Conservation (phyloP, 805 yeast genomes). For the Kodamaea hsintzibuensis region DNA sequence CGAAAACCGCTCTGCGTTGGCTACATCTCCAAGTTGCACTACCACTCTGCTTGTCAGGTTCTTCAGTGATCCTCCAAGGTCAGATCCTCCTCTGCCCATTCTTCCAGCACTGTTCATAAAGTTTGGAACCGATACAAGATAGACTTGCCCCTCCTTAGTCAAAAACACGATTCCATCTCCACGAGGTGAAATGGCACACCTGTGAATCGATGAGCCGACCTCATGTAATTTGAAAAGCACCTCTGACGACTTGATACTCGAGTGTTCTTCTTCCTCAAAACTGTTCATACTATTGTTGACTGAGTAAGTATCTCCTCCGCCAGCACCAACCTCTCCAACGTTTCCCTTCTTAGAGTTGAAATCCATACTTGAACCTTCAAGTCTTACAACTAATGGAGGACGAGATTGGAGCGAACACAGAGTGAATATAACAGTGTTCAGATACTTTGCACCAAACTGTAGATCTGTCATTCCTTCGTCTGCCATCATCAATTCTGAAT, state of each 20-base stretch:
- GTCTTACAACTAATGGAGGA: slow-evolving; percentile 32
- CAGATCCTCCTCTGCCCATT: slow-evolving; percentile 1
- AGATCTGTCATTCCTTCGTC: slow-evolving; percentile 89
- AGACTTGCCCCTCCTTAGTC: slow-evolving; percentile 76
- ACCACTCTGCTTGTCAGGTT: slow-evolving; percentile 43
- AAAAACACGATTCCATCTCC: slow-evolving; percentile 84
- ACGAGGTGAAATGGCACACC: slow-evolving; percentile 74
- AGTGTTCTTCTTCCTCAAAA: slow-evolving; percentile 20
- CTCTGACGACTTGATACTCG: slow-evolving; percentile 30
- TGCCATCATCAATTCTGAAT: slow-evolving; percentile 49
- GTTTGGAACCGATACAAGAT: slow-evolving; percentile 63
- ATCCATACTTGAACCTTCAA: slow-evolving; percentile 53
- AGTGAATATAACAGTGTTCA: slow-evolving; percentile 39
- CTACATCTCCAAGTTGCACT: slow-evolving; percentile 73
- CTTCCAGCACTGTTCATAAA: slow-evolving; percentile 17
- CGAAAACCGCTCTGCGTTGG: slow-evolving; percentile 66
- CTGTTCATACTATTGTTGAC: slow-evolving; percentile 21
- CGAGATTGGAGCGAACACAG: slow-evolving; percentile 37
- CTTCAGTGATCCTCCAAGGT: slow-evolving; percentile 16
- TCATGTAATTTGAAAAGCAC: slow-evolving; percentile 62
- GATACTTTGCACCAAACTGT: slow-evolving; percentile 46
- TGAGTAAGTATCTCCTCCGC: slow-evolving; percentile 16
- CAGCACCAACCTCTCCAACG: slow-evolving; percentile 1
- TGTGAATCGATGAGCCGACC: slow-evolving; percentile 77
- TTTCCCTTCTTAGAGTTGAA: slow-evolving; percentile 14